phyloP scores from a whole-genome alignment of 805 yeast species.

The Pichia pseudocactophila region DNA sequence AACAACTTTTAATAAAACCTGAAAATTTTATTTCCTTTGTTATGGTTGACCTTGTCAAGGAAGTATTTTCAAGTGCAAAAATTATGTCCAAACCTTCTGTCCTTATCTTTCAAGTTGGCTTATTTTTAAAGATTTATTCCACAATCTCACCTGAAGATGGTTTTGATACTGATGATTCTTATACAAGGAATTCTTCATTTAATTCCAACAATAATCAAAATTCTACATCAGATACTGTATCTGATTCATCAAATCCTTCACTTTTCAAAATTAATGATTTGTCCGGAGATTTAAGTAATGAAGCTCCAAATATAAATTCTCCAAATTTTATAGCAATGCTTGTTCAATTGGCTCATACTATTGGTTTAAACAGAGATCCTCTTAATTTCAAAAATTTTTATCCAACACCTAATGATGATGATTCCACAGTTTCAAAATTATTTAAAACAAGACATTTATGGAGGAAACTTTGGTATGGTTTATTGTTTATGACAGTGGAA shows the following conservation, averaged over 20 bases:
- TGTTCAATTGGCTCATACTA: constrained; percentile 36
- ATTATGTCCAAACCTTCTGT: constrained; percentile 37
- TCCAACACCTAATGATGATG: constrained; percentile 19
- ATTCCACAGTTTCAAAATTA: constrained; percentile 23
- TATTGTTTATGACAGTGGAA: constrained; percentile 27
- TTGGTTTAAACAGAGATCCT: constrained; percentile 44
- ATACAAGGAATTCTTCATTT: constrained; percentile 26
- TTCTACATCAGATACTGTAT: constrained; percentile 19
- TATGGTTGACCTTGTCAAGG: constrained; percentile 37
- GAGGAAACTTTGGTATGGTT: constrained; percentile 33
- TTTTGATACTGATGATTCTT: constrained; percentile 33
- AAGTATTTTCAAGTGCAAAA: constrained; percentile 34
- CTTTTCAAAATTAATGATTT: constrained; percentile 26
- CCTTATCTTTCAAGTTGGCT: constrained; percentile 49
- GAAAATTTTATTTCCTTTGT: constrained; percentile 35
- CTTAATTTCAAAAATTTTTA: constrained; percentile 31
- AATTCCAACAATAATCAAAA: constrained; percentile 1
- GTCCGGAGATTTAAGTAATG: constrained; percentile 28
- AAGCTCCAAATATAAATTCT: constrained; percentile 29
- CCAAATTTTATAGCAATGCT: constrained; percentile 29
- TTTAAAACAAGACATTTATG: constrained; percentile 31
- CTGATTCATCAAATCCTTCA: constrained; percentile 7
- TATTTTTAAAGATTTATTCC: constrained; percentile 47
- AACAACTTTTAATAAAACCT: constrained; percentile 28
- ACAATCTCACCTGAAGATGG: constrained; percentile 52